phyloP scores from a whole-genome alignment of 2,329 filamentous ascomycete genomes.

The Tolypocladium amazonense region DNA sequence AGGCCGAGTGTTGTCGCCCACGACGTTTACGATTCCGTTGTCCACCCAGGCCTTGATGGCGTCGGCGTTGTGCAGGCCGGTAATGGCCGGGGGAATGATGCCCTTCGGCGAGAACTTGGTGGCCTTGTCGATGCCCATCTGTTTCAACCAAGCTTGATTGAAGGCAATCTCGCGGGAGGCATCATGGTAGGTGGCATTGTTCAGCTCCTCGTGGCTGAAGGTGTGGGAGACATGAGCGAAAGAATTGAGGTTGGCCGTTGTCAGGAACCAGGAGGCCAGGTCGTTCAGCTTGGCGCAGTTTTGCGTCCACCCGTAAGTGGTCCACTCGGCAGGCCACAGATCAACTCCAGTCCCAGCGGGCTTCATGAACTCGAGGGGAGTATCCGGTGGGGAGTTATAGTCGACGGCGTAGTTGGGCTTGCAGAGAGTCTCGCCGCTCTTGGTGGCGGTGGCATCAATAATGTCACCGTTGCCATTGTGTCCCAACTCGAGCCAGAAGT shows the following conservation, averaged over 20 bases:
- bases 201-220: conserved; percentile 47
- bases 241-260: conserved; percentile 33
- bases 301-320: conserved; percentile 39
- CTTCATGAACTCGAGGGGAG: conserved; percentile 32
- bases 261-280: conserved; percentile 43
- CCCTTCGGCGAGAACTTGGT: conserved; percentile 39
- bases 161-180: conserved; percentile 46
- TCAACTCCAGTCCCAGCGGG: conserved; percentile 38
- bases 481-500: conserved; percentile 41
- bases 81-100: conserved; percentile 53
- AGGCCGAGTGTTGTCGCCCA: conserved; percentile 53
- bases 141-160: conserved; percentile 48
- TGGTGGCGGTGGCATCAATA: conserved; percentile 36
- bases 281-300: conserved; percentile 38
- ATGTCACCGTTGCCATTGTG: conserved; percentile 40
- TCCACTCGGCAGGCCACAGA: conserved; percentile 37
- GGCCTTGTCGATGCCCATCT: conserved; percentile 36
- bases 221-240: conserved; percentile 53
- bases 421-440: conserved; percentile 31
- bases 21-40: conserved; percentile 47
- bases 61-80: conserved; percentile 54
- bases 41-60: conserved; percentile 48
- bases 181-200: conserved; percentile 50
- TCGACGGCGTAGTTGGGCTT: conserved; percentile 29
- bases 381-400: conserved; percentile 31